phyloP scores from a whole-genome alignment of 805 yeast species.

The Schizosaccharomyces octosporus region DNA sequence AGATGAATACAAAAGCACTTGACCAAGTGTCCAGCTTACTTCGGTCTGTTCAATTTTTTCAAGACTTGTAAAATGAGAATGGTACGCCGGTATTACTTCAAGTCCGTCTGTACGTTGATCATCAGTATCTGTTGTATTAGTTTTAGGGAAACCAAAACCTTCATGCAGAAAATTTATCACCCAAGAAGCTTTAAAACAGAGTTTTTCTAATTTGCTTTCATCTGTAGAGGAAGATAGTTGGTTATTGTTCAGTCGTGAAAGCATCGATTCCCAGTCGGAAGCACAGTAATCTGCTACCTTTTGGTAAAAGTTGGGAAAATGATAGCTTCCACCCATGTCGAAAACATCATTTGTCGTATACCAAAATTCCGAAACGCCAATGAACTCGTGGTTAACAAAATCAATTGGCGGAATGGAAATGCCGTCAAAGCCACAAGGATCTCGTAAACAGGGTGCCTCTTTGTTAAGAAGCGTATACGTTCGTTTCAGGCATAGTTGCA shows the following conservation, averaged over 20 bases:
- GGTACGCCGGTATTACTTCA: background rate
- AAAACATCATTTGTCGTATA: slow-evolving; percentile 70
- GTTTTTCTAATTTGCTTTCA: slow-evolving; percentile 34
- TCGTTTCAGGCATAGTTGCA: slow-evolving; percentile 42
- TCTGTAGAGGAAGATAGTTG: slow-evolving; percentile 31
- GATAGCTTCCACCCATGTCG: slow-evolving; percentile 69
- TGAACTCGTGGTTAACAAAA: slow-evolving; percentile 54
- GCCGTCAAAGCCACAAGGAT: slow-evolving; percentile 84
- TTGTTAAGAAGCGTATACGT: slow-evolving; percentile 58
- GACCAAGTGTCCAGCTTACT: slow-evolving; percentile 86
- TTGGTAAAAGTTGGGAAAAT: slow-evolving; percentile 41
- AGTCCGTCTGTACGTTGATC: background rate
- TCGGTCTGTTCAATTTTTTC: slow-evolving; percentile 62
- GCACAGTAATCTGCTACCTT: slow-evolving; percentile 52
- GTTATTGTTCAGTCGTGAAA: slow-evolving; percentile 26
- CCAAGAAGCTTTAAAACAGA: slow-evolving; percentile 93
- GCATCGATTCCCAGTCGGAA: slow-evolving; percentile 37
- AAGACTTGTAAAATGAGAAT: slow-evolving; percentile 23
- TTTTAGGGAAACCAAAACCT: slow-evolving; percentile 61
- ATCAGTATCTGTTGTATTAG: background rate
- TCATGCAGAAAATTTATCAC: slow-evolving; percentile 70
- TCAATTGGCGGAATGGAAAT: slow-evolving; percentile 80
- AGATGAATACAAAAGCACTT: slow-evolving; percentile 41
- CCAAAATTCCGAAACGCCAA: slow-evolving; percentile 94
- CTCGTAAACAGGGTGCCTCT: slow-evolving; percentile 58